Evolutionary conservation across 2,329 filamentous ascomycete genomes (phyloP), one percentile per base, ranked within the genome.

Genomic region (Beauveria varroae): DNA sequence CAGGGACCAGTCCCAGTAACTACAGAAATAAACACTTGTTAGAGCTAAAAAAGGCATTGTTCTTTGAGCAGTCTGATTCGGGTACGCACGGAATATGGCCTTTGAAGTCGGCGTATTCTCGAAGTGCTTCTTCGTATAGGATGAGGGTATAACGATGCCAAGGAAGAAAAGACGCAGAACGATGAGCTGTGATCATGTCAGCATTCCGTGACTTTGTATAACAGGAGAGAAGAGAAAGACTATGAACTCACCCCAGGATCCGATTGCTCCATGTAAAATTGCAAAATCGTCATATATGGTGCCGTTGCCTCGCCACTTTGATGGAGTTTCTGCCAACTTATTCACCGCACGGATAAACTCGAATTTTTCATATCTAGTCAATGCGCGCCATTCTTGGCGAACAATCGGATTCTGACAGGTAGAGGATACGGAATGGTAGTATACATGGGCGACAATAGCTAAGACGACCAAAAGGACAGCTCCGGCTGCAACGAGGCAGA

Each of bases 1-100:
- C 2, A 65, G 62, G 16, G 55, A 62, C 65, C 65, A 66, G 46
- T 64, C 59, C 62, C 58, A 49, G 44, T 57, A 58, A 5, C 54
- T 51, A 3, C 18, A 16, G 6, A n/a, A 5, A 14, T 1, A 5
- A 0, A 5, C 4, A 2, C 22, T 12, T 14, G 51, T 53, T 8
- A 53, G 7, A 47, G 18, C 6, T 16, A 26, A 26, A 41, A 40
- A 16, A 14, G 14, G 16, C 16, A 9, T 3, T 9, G 3, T 5
- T 24, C 3, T 40, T 3, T 34, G 7, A 22, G 2, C 7, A 26
- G 34, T 10, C 2, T 1, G 8, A 3, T 10, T 26, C 5, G 2
- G n/a, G 20, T 7, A n/a, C 51, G 22, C 20, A 53, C 51, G 51
- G 51, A 7, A 41, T 22, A 6, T 53, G 34, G 34, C 51, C 34